These are phyloP conservation scores for Volvariella volvacea DNA, from an alignment of 1,284 basidiomycete genomes.

Conservation along the genomic window DNA sequence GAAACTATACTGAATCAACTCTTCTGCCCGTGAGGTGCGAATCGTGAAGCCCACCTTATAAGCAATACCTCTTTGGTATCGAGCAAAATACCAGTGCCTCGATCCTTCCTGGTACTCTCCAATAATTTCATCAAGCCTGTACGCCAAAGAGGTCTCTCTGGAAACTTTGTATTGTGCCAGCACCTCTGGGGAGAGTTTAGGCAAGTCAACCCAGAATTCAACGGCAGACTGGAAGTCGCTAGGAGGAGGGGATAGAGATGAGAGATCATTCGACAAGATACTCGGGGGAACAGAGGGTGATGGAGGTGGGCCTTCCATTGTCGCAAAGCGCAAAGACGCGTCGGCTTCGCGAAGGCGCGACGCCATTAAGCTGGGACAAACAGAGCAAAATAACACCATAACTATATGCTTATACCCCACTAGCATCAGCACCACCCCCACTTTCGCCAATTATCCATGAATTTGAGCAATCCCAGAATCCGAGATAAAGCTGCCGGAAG, in stretches of 20 bases:
- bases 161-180: constrained; percentile 35
- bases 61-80: constrained; percentile 48
- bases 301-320: too few relatives aligned
- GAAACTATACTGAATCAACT: constrained; percentile 32
- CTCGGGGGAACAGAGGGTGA: too few relatives aligned
- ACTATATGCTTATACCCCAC: too few relatives aligned
- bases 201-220: constrained; percentile 21
- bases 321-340: too few relatives aligned
- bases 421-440: too few relatives aligned
- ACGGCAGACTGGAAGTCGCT: not conserved
- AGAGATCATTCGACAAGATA: not conserved
- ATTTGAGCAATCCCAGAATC: constrained; percentile 36
- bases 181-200: constrained; percentile 27
- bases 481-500: constrained; percentile 59
- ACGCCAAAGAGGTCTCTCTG: constrained; percentile 26
- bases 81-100: constrained; percentile 52
- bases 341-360: too few relatives aligned
- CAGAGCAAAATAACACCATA: too few relatives aligned
- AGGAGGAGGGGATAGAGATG: constrained; percentile 1
- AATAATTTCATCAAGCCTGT: constrained; percentile 43
- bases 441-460: too few relatives aligned
- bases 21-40: constrained; percentile 12
- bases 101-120: constrained; percentile 43
- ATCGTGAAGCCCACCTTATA: constrained; percentile 39
- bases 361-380: too few relatives aligned